Percentiles rank a stretch among this genome's conserved stretches.
These are phyloP conservation scores for Domatiomyces catenatus DNA, from an alignment of 2,329 filamentous ascomycete species.

Conservation along the genomic window DNA sequence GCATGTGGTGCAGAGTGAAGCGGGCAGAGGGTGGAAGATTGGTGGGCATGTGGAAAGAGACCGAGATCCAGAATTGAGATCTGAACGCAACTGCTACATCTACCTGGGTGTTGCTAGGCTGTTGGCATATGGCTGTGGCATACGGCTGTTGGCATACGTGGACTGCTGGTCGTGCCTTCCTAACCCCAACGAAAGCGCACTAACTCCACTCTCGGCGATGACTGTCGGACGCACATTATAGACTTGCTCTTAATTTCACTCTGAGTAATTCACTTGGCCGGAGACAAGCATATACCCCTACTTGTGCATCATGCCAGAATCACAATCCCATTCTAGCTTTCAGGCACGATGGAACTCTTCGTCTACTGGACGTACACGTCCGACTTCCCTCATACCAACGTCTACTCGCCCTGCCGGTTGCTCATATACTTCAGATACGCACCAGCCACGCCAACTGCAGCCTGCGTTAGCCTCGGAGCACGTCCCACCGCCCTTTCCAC, in stretches of 20 bases:
- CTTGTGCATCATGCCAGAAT: neutral
- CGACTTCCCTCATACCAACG: neutral
- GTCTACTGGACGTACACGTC: neutral
- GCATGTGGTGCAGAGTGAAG: constrained; percentile 86
- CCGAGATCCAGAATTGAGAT: constrained; percentile 48
- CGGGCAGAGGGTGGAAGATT: constrained; percentile 58
- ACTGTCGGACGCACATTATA: neutral
- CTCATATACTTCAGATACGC: neutral
- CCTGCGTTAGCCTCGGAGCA: neutral
- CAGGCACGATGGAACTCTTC: neutral
- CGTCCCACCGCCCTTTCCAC: neutral
- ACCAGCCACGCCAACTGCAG: neutral
- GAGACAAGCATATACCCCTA: neutral
- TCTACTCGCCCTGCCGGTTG: constrained; percentile 15
- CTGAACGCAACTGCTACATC: neutral
- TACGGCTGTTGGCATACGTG: no score
- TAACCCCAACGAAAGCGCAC: neutral
- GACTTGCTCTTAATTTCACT: neutral
- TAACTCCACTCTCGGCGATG: neutral
- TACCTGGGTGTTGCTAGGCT: neutral
- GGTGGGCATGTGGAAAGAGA: constrained; percentile 51
- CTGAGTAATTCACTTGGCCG: neutral
- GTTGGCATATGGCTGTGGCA: neutral
- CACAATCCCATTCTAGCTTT: neutral
- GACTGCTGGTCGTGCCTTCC: neutral